A percentile compares a stretch with the other conserved stretches of the same genome.
Evolutionary conservation across 129 eudicot species (phyloP).

Genomic region (Pittosporum tobira): DNA sequence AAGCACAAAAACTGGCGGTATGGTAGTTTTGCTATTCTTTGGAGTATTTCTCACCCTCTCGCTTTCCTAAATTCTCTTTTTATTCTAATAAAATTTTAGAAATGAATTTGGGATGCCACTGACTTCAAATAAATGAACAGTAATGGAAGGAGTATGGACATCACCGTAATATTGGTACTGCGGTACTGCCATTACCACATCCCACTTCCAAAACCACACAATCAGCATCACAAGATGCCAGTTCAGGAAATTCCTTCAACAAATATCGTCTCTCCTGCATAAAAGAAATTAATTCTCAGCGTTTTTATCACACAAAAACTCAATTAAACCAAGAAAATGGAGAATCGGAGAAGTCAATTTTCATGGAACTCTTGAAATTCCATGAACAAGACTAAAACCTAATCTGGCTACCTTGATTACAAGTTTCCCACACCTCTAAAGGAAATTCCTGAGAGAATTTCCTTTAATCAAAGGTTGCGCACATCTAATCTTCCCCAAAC

Average conservation of each 20-base stretch:
- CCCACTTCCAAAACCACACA: constrained; percentile 77
- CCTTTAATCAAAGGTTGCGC: no score
- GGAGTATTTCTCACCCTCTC: neutral
- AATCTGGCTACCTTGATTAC: no score
- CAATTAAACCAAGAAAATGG: neutral
- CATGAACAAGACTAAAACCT: no score
- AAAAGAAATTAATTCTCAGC: constrained; percentile 9
- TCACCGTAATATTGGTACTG: constrained; percentile 76
- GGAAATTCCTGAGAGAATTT: no score
- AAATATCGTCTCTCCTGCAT: constrained; percentile 87
- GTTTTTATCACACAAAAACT: neutral
- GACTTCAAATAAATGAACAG: neutral
- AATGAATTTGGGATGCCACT: neutral
- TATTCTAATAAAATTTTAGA: no score
- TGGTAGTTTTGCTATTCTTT: no score
- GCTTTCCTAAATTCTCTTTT: neutral
- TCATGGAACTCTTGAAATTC: neutral
- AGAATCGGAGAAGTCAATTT: neutral
- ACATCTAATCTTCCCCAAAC: no score
- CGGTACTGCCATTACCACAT: constrained; percentile 95
- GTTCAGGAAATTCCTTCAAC: constrained; percentile 84
- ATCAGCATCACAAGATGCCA: constrained; percentile 43
- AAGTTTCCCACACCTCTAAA: no score
- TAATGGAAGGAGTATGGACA: neutral
- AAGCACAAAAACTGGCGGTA: no score